Base-by-base conservation (phyloP, 2,329 filamentous ascomycete genomes). In the Cercospora brassicicola region DNA sequence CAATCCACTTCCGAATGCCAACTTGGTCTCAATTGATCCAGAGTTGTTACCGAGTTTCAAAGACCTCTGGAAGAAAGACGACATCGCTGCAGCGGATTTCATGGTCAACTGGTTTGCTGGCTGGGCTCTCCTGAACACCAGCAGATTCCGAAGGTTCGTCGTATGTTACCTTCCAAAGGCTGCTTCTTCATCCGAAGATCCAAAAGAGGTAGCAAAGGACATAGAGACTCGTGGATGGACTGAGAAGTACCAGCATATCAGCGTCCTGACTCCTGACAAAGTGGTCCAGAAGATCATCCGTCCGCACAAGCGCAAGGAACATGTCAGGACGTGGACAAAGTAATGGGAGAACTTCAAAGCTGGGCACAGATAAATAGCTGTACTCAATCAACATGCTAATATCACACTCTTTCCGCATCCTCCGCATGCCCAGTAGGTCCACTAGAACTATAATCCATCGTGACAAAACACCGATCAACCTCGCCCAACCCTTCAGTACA, bases 401-500 rank as follows among this genome's bases (percentile, higher is more conserved):
- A 23, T 64, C 33, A 71, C 28, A 67, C 59, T 13, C 63, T 55
- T 56, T 70, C 66, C 7, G 76, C 76, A 69, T 79, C 77, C 48
- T 56, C 28, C 8, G 80, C 79, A 72, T 83, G 81, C 13, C 81
- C 81, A 1, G 78, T 79, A 18, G 81, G 81, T 10, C 81, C 81
- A 57, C 76, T 74, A 9, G 73, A 74, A 15, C 78, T 79, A 69
- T 83, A 86, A 74, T 86, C 84, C 26, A 81, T 81, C 9, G 81
- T 84, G 0, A 86, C 84, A 73, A 86, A 86, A 2, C 82, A 82
- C 10, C 84, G 77, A 70, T 86, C 84, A 0, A 86, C 83, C 75
- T 85, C 83, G n/a, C 77, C 79, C 62, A 86, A 63, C 0, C 84
- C 85, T 71, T 89, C 87, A 26, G 82, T 76, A 70, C 87, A 89